Base-by-base conservation (phyloP, 768 basidiomycete species). In the Boletus rubescentipes region DNA sequence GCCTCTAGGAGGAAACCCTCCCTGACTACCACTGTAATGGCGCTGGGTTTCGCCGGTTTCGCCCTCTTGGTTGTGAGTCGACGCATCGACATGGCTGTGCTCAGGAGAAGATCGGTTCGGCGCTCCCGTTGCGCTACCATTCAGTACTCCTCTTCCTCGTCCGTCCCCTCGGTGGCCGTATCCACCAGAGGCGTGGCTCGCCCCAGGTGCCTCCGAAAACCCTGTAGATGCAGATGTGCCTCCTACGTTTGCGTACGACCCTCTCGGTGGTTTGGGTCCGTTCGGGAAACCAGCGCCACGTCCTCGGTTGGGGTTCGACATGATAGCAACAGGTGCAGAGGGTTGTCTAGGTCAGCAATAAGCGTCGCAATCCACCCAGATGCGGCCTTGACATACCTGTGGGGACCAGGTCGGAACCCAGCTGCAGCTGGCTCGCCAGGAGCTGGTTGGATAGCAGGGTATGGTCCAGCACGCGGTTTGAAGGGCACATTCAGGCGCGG, bases 261-360 rank as follows among this genome's bases (percentile, higher is more conserved):
- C 41, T n/a, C 43, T 51, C 16, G 47, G 21, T 10, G 53, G 31
- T 6, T 58, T 55, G 10, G 31, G 20, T 35, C 50, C 55, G 31
- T 61, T 60, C 5, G 55, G 38, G 30, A 49, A 57, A 26, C 68
- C 63, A 43, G 34, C 2, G 6, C 67, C 67, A 31, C 74, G 76
- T 10, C 72, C 75, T 36, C 75, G 69, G 56, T 87, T 85, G 0
- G 91, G 91, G 62, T 93, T 92, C 14, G 80, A 68, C 86, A 91
- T 88, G 51, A 92, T 91, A 32, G 82, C 79, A 15, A 91, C 76
- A 4, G 80, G 79, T 1, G 68, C 77, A 7, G 80, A 76, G 2
- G 70, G 47, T 57, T 66, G 64, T 49, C 67, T 68, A 35, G 15
- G 18, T 51, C 18, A 16, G 15, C 38, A 56, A 42, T 55, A 20